A percentile compares a stretch with the other conserved stretches of the same genome.
phyloP scores from a whole-genome alignment of 495 filamentous ascomycete species.

The Saxispiralis lemnorum region DNA sequence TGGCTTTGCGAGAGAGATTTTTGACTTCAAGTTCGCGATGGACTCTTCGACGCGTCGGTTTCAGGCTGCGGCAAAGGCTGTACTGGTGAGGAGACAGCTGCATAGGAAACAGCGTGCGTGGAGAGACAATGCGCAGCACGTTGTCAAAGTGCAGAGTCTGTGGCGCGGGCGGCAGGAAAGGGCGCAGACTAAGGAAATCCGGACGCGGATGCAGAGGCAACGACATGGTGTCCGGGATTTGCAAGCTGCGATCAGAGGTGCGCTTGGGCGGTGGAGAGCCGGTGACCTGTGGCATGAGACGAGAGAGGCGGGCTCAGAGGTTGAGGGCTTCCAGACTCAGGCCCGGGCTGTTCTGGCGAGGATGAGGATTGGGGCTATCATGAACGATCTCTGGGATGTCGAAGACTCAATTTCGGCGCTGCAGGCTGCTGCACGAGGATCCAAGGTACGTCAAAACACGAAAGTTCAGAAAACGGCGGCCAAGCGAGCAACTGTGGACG shows the following conservation, averaged over 20 bases:
- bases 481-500: not conserved
- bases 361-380: slow-evolving; percentile 29
- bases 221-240: slow-evolving; percentile 39
- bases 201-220: slow-evolving; percentile 40
- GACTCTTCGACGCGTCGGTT: slow-evolving; percentile 52
- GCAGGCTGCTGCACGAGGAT: slow-evolving; percentile 43
- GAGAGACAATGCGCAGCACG: slow-evolving; percentile 49
- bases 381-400: slow-evolving; percentile 29
- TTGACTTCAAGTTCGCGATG: slow-evolving; percentile 52
- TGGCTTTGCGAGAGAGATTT: slow-evolving; percentile 57
- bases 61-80: slow-evolving; percentile 68
- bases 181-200: slow-evolving; percentile 45
- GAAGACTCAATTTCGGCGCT: slow-evolving; percentile 38
- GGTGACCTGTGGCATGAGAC: slow-evolving; percentile 23
- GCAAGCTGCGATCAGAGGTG: slow-evolving; percentile 31
- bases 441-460: slow-evolving; percentile 31
- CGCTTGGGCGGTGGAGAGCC: slow-evolving; percentile 21
- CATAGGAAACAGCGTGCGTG: slow-evolving; percentile 45
- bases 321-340: slow-evolving; percentile 52
- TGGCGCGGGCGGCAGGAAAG: slow-evolving; percentile 62
- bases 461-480: slow-evolving; percentile 26
- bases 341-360: slow-evolving; percentile 43
- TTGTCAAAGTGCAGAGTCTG: slow-evolving; percentile 69
- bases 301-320: slow-evolving; percentile 27
- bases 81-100: slow-evolving; percentile 50